Evolutionary conservation across 2,329 filamentous ascomycete genomes (phyloP), one percentile per base, ranked within the genome.

Genomic region (Fusarium coicis): DNA sequence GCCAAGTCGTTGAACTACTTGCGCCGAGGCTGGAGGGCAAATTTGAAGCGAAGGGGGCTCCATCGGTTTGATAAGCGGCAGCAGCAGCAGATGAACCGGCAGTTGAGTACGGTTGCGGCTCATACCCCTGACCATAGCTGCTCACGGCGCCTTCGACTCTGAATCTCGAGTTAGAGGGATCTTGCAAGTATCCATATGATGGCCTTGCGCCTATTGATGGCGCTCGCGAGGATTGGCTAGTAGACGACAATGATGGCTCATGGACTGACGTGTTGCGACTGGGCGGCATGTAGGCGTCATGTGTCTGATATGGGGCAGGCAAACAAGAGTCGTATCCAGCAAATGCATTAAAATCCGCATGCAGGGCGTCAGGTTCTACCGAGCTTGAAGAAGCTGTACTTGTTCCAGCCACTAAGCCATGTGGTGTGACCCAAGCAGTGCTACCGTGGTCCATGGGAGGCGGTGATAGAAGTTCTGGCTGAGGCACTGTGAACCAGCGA

Each of bases 261-360:
- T 76, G 68, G 37, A 67, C 68, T 34, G 72, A 60, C 42, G 68
- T 57, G 47, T 79, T 77, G 43, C 81, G 72, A 44, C 53, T 77
- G 56, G 84, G 82, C 37, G 82, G 74, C 34, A 81, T 77, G 77
- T 88, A 89, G 63, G 85, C 76, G 67, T 87, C 85, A 74, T 85
- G 83, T 67, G 64, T 50, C 54, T 79, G 82, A 73, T 87, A 89
- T 7, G 85, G 71, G 26, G 80, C 70, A 62, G 83, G 77, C 69
- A 86, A 77, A 58, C 80, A 77, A 32, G 82, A 75, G 40, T 85
- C 83, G 75, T 87, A 89, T 63, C 82, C 81, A 68, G 82, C 81
- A 76, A 88, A 90, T 36, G 84, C 79, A 74, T 87, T 85, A 76
- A 89, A 90, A 50, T 88, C 87, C 40, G 84, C 78, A 39, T 86